Conservation (phyloP, 148 eudicot species). For the Linanthus parryae region DNA sequence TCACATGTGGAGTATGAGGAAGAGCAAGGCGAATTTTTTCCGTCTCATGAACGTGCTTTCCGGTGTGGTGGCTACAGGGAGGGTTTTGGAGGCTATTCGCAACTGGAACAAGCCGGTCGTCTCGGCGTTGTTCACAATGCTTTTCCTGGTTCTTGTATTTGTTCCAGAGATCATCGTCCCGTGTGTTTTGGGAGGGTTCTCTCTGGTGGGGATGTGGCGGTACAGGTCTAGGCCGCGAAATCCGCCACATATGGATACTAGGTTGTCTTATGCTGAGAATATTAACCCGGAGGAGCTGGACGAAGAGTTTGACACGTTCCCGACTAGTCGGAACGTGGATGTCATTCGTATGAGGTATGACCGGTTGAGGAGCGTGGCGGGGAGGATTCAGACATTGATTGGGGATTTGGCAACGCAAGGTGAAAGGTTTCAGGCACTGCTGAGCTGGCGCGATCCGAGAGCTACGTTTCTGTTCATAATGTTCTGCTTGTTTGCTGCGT, state of each 20-base stretch:
- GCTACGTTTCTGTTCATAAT: constrained; percentile 73
- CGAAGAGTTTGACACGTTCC: constrained; percentile 86
- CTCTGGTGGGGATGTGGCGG: constrained; percentile 56
- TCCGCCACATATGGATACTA: constrained; percentile 89
- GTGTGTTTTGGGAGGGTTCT: constrained; percentile 29
- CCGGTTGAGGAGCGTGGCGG: constrained; percentile 78
- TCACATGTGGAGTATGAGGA: constrained; percentile 98
- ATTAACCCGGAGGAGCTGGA: constrained; percentile 73
- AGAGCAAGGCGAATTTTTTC: constrained; percentile 86
- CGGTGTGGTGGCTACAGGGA: constrained; percentile 28
- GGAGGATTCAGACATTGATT: constrained; percentile 83
- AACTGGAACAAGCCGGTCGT: constrained; percentile 58
- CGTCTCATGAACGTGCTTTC: constrained; percentile 58
- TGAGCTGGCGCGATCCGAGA: constrained; percentile 91
- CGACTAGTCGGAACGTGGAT: constrained; percentile 55
- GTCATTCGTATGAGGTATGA: constrained; percentile 74
- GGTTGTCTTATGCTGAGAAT: constrained; percentile 54
- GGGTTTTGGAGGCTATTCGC: constrained; percentile 43
- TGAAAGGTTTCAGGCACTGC: constrained; percentile 71
- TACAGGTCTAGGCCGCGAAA: constrained; percentile 55
- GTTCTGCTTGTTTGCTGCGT: constrained; percentile 54
- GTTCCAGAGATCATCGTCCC: constrained; percentile 70
- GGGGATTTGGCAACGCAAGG: constrained; percentile 98
- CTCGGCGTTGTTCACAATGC: constrained; percentile 35
- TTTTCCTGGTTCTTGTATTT: constrained; percentile 40